These are phyloP conservation scores for Beauveria caledonica DNA, from an alignment of 2,329 filamentous ascomycete species.

Conservation along the genomic window DNA sequence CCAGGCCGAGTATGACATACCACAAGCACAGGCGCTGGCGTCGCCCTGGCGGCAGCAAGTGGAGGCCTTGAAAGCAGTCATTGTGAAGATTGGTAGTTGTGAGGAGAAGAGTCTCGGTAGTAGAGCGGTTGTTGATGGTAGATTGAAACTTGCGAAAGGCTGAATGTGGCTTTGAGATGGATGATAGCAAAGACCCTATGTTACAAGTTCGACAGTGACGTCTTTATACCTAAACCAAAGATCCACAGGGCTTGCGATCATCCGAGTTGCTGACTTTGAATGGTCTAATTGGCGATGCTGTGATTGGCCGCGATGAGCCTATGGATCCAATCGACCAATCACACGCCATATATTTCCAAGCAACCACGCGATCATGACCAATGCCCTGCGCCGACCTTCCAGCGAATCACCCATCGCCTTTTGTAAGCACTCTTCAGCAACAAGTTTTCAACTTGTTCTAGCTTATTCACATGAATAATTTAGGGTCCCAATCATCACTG, in stretches of 20 bases:
- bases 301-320: neutral
- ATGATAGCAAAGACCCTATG: neutral
- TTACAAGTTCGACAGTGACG: conserved; percentile 1
- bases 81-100: neutral
- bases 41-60: conserved; percentile 51
- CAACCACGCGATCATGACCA: conserved; percentile 1
- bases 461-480: too few species aligned
- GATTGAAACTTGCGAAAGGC: neutral
- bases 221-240: conserved; percentile 10
- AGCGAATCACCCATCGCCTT: conserved; percentile 1
- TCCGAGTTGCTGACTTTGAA: neutral
- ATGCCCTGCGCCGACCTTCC: neutral
- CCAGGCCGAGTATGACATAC: conserved; percentile 31
- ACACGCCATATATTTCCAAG: neutral
- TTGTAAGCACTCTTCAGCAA: neutral
- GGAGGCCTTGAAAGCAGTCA: conserved; percentile 26
- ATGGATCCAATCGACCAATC: neutral
- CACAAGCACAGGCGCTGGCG: conserved; percentile 44
- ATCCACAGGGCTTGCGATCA: conserved; percentile 3
- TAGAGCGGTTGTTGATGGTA: neutral
- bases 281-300: neutral
- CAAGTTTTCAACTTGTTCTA: too few species aligned
- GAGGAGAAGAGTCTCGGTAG: neutral
- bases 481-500: neutral
- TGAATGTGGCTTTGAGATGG: neutral